These are phyloP conservation scores for Setomelanomma holmii DNA, from an alignment of 2,329 filamentous ascomycete genomes.

Conservation along the genomic window DNA sequence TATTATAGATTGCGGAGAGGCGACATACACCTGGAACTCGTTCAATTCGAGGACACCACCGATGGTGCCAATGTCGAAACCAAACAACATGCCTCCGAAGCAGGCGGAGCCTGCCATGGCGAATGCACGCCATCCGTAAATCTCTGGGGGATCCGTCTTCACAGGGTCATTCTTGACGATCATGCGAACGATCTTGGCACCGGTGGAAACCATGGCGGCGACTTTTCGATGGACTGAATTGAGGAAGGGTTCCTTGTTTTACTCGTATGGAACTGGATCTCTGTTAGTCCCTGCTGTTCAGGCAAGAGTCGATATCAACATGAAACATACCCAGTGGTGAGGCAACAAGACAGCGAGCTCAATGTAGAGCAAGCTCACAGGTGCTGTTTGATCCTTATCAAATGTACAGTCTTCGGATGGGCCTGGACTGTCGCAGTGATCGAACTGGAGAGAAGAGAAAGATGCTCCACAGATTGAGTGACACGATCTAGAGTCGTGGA, in stretches of 20 bases:
- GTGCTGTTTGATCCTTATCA: not conserved
- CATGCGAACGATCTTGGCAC: constrained; percentile 57
- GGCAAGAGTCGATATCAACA: not conserved
- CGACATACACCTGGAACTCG: constrained; percentile 61
- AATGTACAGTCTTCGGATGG: not conserved
- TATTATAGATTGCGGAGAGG: constrained; percentile 2
- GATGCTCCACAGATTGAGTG: constrained; percentile 29
- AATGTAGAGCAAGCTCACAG: not conserved
- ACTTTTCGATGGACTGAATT: constrained; percentile 6
- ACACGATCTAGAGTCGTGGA: constrained; percentile 12
- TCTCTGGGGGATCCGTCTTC: constrained; percentile 69
- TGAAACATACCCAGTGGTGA: constrained; percentile 13
- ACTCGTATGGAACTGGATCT: not conserved
- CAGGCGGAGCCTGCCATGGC: constrained; percentile 69
- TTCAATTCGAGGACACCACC: constrained; percentile 70
- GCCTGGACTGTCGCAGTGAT: constrained; percentile 13
- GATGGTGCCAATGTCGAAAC: constrained; percentile 71
- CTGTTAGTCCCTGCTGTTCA: not conserved
- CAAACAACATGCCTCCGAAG: constrained; percentile 74
- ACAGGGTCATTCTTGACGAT: constrained; percentile 75
- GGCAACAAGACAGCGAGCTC: not conserved
- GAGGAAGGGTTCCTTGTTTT: not conserved
- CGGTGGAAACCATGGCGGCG: constrained; percentile 14
- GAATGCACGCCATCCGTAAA: constrained; percentile 75
- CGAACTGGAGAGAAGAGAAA: constrained; percentile 16